Evolutionary conservation across 768 basidiomycete genomes (phyloP).

Genomic region (Dentipellis fragilis): DNA sequence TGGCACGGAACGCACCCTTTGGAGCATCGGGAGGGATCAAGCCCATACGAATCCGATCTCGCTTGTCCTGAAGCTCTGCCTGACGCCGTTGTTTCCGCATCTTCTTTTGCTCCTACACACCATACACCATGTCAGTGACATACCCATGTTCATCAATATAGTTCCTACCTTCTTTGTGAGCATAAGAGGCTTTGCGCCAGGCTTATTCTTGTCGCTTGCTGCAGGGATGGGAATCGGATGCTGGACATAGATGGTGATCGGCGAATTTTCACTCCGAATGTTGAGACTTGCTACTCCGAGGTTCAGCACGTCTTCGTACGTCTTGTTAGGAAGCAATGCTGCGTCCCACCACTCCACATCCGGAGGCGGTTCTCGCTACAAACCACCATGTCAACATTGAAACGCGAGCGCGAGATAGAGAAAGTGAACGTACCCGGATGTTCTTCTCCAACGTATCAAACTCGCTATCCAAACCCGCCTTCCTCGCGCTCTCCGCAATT

Average conservation of each 20-base stretch:
- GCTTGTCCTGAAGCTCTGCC: slow-evolving; percentile 86
- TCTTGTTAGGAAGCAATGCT: slow-evolving; percentile 68
- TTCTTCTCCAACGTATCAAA: slow-evolving; percentile 85
- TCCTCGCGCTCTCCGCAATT: slow-evolving; percentile 86
- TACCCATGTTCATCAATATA: background rate
- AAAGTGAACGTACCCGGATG: slow-evolving; percentile 51
- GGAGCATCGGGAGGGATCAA: slow-evolving; percentile 90
- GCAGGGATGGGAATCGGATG: slow-evolving; percentile 96
- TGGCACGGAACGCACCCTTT: slow-evolving; percentile 51
- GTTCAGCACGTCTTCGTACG: slow-evolving; percentile 60
- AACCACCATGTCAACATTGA: background rate
- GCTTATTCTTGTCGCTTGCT: slow-evolving; percentile 76
- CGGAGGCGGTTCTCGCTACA: slow-evolving; percentile 75
- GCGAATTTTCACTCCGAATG: slow-evolving; percentile 57
- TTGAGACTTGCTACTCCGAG: slow-evolving; percentile 48
- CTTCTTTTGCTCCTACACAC: slow-evolving; percentile 81
- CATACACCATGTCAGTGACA: background rate
- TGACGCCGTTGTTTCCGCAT: slow-evolving; percentile 84
- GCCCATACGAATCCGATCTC: slow-evolving; percentile 93
- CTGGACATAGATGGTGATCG: slow-evolving; percentile 86
- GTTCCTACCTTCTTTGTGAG: slow-evolving; percentile 73
- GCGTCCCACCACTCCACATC: slow-evolving; percentile 97
- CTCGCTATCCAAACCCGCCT: slow-evolving; percentile 91
- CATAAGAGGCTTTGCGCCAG: slow-evolving; percentile 76
- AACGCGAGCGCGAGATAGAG: background rate